A percentile compares a stretch with the other conserved stretches of the same genome.
phyloP scores from a whole-genome alignment of 2,329 filamentous ascomycete genomes.

The Tolypocladium pustulatum region DNA sequence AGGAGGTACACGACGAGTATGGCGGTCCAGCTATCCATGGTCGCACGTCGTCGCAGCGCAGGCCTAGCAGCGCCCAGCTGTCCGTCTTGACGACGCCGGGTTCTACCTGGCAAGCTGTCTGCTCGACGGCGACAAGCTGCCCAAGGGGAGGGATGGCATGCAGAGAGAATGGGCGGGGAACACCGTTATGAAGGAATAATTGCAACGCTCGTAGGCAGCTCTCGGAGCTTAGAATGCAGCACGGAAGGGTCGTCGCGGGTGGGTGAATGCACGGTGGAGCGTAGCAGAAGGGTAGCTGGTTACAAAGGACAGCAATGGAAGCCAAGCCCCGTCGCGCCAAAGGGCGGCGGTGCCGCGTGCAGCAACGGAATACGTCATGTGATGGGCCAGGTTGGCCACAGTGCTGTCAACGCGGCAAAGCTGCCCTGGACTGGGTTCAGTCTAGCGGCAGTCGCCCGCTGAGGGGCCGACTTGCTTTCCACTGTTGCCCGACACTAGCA shows the following conservation, averaged over 20 bases:
- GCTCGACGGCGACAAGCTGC: slow-evolving; percentile 3
- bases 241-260: background rate
- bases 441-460: background rate
- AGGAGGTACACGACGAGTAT: slow-evolving; percentile 71
- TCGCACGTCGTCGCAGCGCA: slow-evolving; percentile 1
- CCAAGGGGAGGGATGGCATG: slow-evolving; percentile 2
- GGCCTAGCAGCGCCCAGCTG: background rate
- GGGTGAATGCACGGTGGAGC: background rate
- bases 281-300: too few relatives aligned
- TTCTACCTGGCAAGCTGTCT: background rate
- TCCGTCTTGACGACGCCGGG: background rate
- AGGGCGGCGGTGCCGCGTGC: slow-evolving; percentile 2
- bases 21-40: slow-evolving; percentile 40
- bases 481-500: too few relatives aligned
- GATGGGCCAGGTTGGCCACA: slow-evolving; percentile 7
- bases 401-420: background rate
- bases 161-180: slow-evolving; percentile 2
- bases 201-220: too few relatives aligned
- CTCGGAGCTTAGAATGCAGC: background rate
- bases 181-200: too few relatives aligned
- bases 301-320: background rate
- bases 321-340: too few relatives aligned
- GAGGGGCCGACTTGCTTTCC: background rate
- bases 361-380: slow-evolving; percentile 11
- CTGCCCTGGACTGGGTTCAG: background rate